phyloP scores from a whole-genome alignment of 306 rosid genomes.

The Quercus robur region DNA sequence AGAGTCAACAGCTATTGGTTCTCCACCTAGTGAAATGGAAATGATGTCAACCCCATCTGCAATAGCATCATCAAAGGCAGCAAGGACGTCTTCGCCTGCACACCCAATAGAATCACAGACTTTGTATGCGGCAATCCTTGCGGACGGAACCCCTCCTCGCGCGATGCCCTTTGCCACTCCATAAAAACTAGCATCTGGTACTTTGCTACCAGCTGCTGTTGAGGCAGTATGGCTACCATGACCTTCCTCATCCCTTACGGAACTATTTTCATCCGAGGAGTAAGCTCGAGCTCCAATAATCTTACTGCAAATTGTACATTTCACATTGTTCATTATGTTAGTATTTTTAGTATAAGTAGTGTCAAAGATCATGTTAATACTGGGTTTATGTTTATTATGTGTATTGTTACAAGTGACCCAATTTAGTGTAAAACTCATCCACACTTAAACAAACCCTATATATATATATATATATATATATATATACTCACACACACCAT shows the following conservation, averaged over 20 bases:
- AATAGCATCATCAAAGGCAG: slow-evolving; percentile 32
- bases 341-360: too few species aligned
- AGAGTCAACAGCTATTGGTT: background rate
- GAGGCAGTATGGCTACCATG: slow-evolving; percentile 19
- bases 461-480: too few species aligned
- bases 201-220: slow-evolving; percentile 18
- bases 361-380: too few species aligned
- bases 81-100: background rate
- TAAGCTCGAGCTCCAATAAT: slow-evolving; percentile 1
- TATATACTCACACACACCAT: too few species aligned
- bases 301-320: background rate
- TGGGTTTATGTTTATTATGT: too few species aligned
- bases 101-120: background rate
- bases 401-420: too few species aligned
- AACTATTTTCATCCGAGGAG: background rate
- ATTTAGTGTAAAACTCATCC: too few species aligned
- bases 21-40: slow-evolving; percentile 4
- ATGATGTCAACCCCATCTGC: slow-evolving; percentile 33
- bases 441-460: too few species aligned
- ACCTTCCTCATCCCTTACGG: background rate
- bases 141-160: slow-evolving; percentile 18
- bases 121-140: slow-evolving; percentile 16
- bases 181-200: background rate
- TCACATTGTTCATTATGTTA: too few species aligned
- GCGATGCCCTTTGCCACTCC: slow-evolving; percentile 12